Conservation (phyloP, 768 basidiomycete species). For the Phylloporus sp. region DNA sequence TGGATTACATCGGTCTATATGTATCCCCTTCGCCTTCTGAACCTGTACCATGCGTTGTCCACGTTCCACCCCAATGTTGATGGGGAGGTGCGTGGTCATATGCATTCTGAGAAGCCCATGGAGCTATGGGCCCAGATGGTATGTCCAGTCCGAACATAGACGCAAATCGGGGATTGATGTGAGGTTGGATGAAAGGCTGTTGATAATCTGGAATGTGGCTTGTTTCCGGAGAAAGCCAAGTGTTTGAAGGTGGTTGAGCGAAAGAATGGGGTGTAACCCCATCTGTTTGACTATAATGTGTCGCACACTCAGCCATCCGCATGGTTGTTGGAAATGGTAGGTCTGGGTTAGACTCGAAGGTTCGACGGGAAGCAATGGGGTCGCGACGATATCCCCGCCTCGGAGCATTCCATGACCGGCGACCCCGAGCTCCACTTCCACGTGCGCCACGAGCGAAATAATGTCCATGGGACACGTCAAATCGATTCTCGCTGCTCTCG, state of each 20-base stretch:
- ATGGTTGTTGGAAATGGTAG: constrained; percentile 43
- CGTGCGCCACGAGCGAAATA: constrained; percentile 26
- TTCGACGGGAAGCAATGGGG: constrained; percentile 19
- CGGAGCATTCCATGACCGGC: constrained; percentile 15
- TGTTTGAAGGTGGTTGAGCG: constrained; percentile 7
- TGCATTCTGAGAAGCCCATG: constrained; percentile 17
- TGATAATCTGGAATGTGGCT: constrained; percentile 13
- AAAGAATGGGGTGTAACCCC: constrained; percentile 14
- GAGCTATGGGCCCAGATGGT: constrained; percentile 23
- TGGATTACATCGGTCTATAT: constrained; percentile 27
- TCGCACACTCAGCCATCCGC: constrained; percentile 41
- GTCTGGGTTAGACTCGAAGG: constrained; percentile 28
- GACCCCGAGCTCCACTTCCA: constrained; percentile 21
- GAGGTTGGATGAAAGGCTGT: constrained; percentile 58
- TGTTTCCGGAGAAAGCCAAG: constrained; percentile 18
- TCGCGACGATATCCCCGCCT: constrained; percentile 14
- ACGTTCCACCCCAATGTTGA: constrained; percentile 37
- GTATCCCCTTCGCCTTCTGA: constrained; percentile 24
- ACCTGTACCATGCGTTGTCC: constrained; percentile 33
- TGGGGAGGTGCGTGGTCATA: constrained; percentile 9
- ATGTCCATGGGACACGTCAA: constrained; percentile 13
- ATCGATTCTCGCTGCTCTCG: constrained; percentile 11
- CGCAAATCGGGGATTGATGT: constrained; percentile 81
- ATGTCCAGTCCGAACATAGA: constrained; percentile 53
- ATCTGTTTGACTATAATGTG: constrained; percentile 41